Percentiles rank a stretch among this genome's conserved stretches.
Evolutionary conservation across 108 stramenopile species (phyloP).

Genomic region (Seminavis robusta): DNA sequence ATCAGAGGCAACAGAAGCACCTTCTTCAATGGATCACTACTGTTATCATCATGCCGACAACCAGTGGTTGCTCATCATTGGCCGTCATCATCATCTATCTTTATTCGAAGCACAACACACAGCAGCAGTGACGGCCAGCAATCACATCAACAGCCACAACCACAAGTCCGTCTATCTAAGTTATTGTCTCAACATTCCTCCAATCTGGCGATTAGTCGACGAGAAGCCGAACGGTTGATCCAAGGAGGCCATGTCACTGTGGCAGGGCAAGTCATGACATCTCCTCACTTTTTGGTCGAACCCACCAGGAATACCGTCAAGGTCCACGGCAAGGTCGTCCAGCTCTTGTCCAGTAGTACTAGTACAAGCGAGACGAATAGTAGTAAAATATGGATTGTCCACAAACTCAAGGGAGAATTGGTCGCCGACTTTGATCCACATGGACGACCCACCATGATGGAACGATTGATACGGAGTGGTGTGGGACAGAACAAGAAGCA

Average conservation of each 20-base stretch:
- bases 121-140: too few species aligned
- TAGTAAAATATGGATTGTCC: constrained; percentile 48
- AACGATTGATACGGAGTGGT: constrained; percentile 59
- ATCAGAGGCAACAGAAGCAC: too few species aligned
- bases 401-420: constrained; percentile 72
- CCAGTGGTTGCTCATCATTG: too few species aligned
- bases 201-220: constrained; percentile 28
- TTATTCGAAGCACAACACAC: too few species aligned
- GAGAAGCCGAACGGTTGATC: constrained; percentile 67
- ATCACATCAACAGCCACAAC: too few species aligned
- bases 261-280: constrained; percentile 38
- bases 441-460: constrained; percentile 64
- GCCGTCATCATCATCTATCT: too few species aligned
- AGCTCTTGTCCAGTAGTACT: constrained; percentile 11
- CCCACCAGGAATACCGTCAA: constrained; percentile 27
- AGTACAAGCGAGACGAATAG: constrained; percentile 3
- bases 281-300: constrained; percentile 30
- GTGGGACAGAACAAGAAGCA: constrained; percentile 39
- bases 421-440: constrained; percentile 73
- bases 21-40: too few species aligned
- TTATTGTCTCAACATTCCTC: constrained; percentile 3
- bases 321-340: constrained; percentile 43
- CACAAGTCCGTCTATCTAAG: constrained; percentile 2
- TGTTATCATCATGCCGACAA: too few species aligned
- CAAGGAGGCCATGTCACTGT: constrained; percentile 54